A percentile compares a stretch with the other conserved stretches of the same genome.
These are phyloP conservation scores for Nigrospora sphaerica DNA, from an alignment of 2,329 filamentous ascomycete genomes.

Conservation along the genomic window DNA sequence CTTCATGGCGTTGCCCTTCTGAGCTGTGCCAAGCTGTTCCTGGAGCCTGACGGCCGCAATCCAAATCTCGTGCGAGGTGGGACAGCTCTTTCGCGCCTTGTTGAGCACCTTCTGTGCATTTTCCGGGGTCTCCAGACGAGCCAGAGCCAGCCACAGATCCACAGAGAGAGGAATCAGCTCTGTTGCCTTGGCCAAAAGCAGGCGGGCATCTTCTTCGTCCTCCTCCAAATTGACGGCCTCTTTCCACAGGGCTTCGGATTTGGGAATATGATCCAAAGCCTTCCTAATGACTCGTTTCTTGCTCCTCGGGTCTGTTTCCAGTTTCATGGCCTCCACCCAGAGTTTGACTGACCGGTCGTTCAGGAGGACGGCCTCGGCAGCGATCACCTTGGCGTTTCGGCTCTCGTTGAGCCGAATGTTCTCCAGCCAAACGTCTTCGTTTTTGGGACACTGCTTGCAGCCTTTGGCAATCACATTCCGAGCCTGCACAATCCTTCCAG, in stretches of 20 bases:
- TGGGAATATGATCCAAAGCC: conserved; percentile 85
- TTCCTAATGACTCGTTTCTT: conserved; percentile 91
- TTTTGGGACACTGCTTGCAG: conserved; percentile 86
- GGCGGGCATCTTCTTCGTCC: conserved; percentile 75
- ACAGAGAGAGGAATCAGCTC: conserved; percentile 91
- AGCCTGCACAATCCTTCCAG: conserved; percentile 84
- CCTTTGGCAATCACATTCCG: conserved; percentile 82
- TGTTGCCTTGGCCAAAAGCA: conserved; percentile 89
- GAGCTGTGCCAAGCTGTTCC: conserved; percentile 73
- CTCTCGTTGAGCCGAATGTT: conserved; percentile 89
- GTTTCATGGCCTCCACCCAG: conserved; percentile 92
- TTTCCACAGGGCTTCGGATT: conserved; percentile 97
- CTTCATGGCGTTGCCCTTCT: conserved; percentile 88
- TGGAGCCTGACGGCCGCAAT: conserved; percentile 87
- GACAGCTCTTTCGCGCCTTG: conserved; percentile 86
- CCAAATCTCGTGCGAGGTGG: conserved; percentile 93
- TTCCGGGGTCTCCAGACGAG: conserved; percentile 79
- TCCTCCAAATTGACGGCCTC: conserved; percentile 94
- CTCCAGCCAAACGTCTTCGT: conserved; percentile 92
- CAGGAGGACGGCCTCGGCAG: conserved; percentile 84
- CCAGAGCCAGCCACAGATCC: conserved; percentile 90
- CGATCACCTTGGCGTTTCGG: conserved; percentile 92
- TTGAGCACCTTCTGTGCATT: conserved; percentile 95
- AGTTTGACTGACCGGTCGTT: conserved; percentile 83
- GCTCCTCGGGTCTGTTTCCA: conserved; percentile 74